Percentiles rank a stretch among this genome's conserved stretches.
Evolutionary conservation across 495 filamentous ascomycete genomes (phyloP).

Genomic region (Aspergillus hancockii): DNA sequence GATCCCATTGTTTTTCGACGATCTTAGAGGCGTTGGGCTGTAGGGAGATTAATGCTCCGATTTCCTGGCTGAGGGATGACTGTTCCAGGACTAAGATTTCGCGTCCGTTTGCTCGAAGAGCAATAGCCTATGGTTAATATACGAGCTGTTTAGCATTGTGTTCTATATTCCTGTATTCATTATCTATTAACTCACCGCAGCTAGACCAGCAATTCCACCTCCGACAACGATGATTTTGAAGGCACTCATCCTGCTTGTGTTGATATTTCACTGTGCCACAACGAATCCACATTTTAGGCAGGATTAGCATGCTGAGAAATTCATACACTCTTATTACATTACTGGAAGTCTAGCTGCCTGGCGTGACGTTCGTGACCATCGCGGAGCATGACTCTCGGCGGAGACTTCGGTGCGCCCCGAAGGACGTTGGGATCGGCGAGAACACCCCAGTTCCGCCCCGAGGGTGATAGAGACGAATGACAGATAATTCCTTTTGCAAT

Average conservation of each 20-base stretch:
- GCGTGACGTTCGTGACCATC: too few relatives aligned
- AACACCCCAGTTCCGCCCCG: too few relatives aligned
- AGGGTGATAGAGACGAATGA: too few relatives aligned
- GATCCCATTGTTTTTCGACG: conserved; percentile 23
- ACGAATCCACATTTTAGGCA: too few relatives aligned
- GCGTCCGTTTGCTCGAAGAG: conserved; percentile 10
- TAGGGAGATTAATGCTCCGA: conserved; percentile 15
- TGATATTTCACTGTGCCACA: too few relatives aligned
- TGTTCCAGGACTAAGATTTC: conserved; percentile 14
- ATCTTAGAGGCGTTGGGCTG: conserved; percentile 34
- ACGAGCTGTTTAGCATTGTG: too few relatives aligned
- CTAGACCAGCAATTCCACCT: conserved; percentile 17
- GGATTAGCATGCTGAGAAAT: too few relatives aligned
- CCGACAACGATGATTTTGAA: conserved; percentile 20
- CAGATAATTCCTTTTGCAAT: too few relatives aligned
- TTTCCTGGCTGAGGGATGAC: conserved; percentile 9
- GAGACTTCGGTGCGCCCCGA: background rate
- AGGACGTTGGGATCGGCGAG: too few relatives aligned
- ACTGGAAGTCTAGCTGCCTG: too few relatives aligned
- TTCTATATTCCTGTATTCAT: too few relatives aligned
- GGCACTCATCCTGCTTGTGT: background rate
- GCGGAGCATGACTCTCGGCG: background rate
- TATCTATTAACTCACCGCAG: conserved; percentile 13
- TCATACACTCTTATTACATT: too few relatives aligned
- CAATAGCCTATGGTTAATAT: conserved; percentile 19